A percentile compares a stretch with the other conserved stretches of the same genome.
These are phyloP conservation scores for Fusarium veterinarium DNA, from an alignment of 2,329 filamentous ascomycete species.

Conservation along the genomic window DNA sequence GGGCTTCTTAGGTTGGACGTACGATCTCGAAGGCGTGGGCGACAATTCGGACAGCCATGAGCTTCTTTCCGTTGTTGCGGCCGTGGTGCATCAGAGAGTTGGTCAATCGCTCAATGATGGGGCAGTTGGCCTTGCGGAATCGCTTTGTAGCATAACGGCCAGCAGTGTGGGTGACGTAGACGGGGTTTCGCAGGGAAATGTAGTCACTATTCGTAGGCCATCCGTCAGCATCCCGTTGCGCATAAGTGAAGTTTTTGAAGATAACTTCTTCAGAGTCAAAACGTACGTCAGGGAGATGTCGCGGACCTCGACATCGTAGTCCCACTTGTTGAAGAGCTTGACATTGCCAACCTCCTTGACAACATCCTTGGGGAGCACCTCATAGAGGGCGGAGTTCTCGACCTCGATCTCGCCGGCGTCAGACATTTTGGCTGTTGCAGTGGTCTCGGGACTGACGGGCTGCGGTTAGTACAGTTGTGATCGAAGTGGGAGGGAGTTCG, in stretches of 20 bases:
- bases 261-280: constrained; percentile 22
- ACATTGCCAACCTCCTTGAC: constrained; percentile 88
- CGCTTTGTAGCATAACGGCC: constrained; percentile 99
- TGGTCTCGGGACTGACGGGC: constrained; percentile 49
- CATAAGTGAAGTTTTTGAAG: constrained; percentile 25
- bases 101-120: constrained; percentile 99
- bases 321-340: constrained; percentile 98
- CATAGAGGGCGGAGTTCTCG: constrained; percentile 78
- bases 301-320: constrained; percentile 99
- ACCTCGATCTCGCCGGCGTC: constrained; percentile 95
- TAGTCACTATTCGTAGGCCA: constrained; percentile 79
- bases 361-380: constrained; percentile 93
- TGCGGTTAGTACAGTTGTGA: constrained; percentile 51
- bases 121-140: constrained; percentile 99
- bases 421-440: constrained; percentile 79
- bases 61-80: constrained; percentile 99
- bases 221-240: constrained; percentile 49
- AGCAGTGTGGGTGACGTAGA: constrained; percentile 99
- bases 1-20: constrained; percentile 59
- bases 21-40: constrained; percentile 99
- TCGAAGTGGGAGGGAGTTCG: constrained; percentile 48
- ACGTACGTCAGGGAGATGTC: constrained; percentile 99
- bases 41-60: constrained; percentile 99
- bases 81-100: constrained; percentile 99
- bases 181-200: constrained; percentile 98